Percentiles rank a stretch among this genome's conserved stretches.
phyloP scores from a whole-genome alignment of 2,329 filamentous ascomycete species.

The Colletotrichum musae region DNA sequence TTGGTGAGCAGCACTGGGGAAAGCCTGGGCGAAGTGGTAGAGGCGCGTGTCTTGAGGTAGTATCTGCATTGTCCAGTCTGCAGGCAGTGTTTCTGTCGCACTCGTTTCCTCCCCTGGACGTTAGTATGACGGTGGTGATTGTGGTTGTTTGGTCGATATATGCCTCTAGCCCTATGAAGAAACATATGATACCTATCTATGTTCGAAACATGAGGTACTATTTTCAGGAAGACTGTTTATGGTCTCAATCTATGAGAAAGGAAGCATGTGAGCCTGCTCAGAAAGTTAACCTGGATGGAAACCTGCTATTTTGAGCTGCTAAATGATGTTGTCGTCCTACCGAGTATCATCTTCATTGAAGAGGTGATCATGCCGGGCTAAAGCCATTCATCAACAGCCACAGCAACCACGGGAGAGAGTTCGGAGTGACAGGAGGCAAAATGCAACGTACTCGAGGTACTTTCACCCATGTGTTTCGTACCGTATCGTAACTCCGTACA shows the following conservation, averaged over 20 bases:
- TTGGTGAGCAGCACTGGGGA: constrained; percentile 10
- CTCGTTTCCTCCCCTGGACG: constrained; percentile 15
- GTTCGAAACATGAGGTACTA: constrained; percentile 21
- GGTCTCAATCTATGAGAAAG: not conserved
- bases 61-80: not conserved
- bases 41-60: constrained; percentile 2
- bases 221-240: constrained; percentile 17
- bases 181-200: constrained; percentile 11
- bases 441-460: no score
- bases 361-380: not conserved
- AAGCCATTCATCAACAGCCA: not conserved
- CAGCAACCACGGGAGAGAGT: not conserved
- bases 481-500: no score
- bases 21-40: not conserved
- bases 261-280: not conserved
- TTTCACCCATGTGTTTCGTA: no score
- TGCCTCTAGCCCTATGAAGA: constrained; percentile 25
- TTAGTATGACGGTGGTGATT: constrained; percentile 35
- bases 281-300: not conserved
- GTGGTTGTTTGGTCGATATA: not conserved
- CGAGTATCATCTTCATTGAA: constrained; percentile 31
- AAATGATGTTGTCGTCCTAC: constrained; percentile 8
- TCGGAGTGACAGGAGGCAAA: no score
- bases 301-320: constrained; percentile 21
- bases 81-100: not conserved